A percentile compares a stretch with the other conserved stretches of the same genome.
These are phyloP conservation scores for Eurotiales sp. DNA, from an alignment of 2,329 filamentous ascomycete genomes.

Conservation along the genomic window DNA sequence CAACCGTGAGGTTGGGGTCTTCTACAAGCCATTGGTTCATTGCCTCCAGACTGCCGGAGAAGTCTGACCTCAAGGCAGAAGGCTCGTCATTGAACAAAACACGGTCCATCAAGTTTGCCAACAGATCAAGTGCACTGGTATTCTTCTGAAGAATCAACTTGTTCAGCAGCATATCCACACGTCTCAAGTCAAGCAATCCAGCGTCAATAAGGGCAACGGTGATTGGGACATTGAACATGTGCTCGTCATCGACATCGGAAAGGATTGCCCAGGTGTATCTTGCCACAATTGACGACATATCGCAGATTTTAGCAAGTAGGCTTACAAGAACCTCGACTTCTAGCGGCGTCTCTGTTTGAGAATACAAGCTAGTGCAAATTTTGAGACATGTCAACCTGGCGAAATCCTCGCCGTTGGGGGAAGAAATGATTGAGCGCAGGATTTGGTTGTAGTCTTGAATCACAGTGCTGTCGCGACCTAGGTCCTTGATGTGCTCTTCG, in stretches of 20 bases:
- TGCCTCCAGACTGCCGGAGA: constrained; percentile 74
- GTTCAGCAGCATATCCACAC: constrained; percentile 68
- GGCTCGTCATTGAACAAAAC: constrained; percentile 75
- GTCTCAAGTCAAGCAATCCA: constrained; percentile 58
- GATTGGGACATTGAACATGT: constrained; percentile 60
- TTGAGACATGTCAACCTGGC: constrained; percentile 55
- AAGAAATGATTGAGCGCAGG: constrained; percentile 50
- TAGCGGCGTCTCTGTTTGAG: constrained; percentile 51
- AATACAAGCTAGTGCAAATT: constrained; percentile 55
- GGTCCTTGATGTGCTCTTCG: constrained; percentile 57
- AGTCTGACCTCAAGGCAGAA: constrained; percentile 76
- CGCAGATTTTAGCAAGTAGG: constrained; percentile 59
- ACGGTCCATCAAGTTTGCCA: constrained; percentile 75
- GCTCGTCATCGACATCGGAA: constrained; percentile 54
- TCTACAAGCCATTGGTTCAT: constrained; percentile 78
- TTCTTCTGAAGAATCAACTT: constrained; percentile 70
- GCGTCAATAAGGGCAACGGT: constrained; percentile 59
- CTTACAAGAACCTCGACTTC: constrained; percentile 63
- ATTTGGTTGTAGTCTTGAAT: constrained; percentile 57
- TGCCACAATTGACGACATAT: constrained; percentile 56
- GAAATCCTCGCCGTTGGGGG: constrained; percentile 55
- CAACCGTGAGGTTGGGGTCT: constrained; percentile 62
- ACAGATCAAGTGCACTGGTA: constrained; percentile 68
- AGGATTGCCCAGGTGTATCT: constrained; percentile 49
- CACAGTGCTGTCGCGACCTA: constrained; percentile 53